Evolutionary conservation across 495 filamentous ascomycete species (phyloP), one percentile per base, ranked within the genome.

Genomic region (Penicillium verhagenii): DNA sequence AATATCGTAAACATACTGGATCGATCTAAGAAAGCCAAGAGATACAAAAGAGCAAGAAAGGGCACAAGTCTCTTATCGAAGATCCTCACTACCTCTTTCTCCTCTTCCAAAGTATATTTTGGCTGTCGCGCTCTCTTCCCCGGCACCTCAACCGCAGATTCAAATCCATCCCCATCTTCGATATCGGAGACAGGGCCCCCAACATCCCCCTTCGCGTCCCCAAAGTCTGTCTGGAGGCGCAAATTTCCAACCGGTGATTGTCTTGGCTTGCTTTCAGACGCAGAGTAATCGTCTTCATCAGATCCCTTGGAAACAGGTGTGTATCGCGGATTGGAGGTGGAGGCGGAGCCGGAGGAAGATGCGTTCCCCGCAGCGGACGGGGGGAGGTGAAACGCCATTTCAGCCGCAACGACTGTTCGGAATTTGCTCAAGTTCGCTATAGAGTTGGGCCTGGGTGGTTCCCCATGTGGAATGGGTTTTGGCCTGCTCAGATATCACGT

Each of bases 31-130:
- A 94, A 93, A 42, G 82, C 85, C 29, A 97, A 76, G 75, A 93
- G 79, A 65, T 96, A 96, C 20, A 96, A 74, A 28, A 90, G 59
- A 2, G 90, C 89, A 44, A 96, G 73, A 65, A 95, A 95, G 4
- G 89, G 66, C 16, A 96, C 90, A 54, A 96, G 74, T 48, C 77
- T 81, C 52, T 80, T 73, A 68, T 96, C 91, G 58, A 96, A 83
- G 60, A 84, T 88, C 61, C 75, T 80, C 40, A 91, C 75, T 11
- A 96, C 86, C 10, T 77, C 77, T 31, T 67, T 71, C 64, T 96
- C 92, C 64, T 96, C 90, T 29, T 90, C 84, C 0, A 73, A 71
- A 3, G 90, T 93, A 64, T 90, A 96, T 42, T 65, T 56, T 47
- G 38, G 60, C 38, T 40, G 53, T 50, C 11, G 28, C 52, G 14